Evolutionary conservation across 495 filamentous ascomycete species (phyloP), one percentile per base, ranked within the genome.

Genomic region (Schizothecium vesticola): DNA sequence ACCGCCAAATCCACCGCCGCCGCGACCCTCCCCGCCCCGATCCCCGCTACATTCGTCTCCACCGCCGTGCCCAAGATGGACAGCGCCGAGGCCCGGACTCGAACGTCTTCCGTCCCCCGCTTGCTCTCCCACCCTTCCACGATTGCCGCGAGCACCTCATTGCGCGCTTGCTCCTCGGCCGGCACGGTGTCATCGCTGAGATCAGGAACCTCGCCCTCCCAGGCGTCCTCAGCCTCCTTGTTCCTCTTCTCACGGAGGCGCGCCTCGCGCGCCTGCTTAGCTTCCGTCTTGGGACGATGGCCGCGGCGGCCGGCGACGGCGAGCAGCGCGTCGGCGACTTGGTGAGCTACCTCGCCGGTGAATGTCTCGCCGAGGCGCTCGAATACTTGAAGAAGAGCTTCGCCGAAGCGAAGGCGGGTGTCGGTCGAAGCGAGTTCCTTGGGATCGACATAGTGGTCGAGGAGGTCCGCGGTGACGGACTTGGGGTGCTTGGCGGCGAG

Each of bases 21-120:
- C 2, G 86, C 81, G 10, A 90, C 76, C 3, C 87, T 73, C 0
- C 72, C 66, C 2, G 86, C 74, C 0, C 86, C 88, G 2, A 95
- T 74, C 0, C 88, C 89, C 1, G 79, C 76, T 9, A 92, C 79
- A 66, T 91, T 90, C 0, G 86, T 87, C 75, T 93, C 89, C 2
- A 93, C 79, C 0, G 86, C 86, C 0, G 80, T 81, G 0, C 86
- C 86, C 22, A 95, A 81, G 21, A 97, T 85, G 6, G 90, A 91
- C 1, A 97, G 77, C 3, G 92, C 92, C 0, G 92, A 95, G 10
- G 91, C 84, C 7, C 93, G 87, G 51, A 93, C 83, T 16, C 93
- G 84, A 2, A 94, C 80, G 72, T 97, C 92, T 71, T 97, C 93
- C 22, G 85, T 82, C 0, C 86, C 83, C 1, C 87, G 85, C 63